Conservation (phyloP, 2,329 filamentous ascomycete genomes). For the Ceratocystis lukuohia region DNA sequence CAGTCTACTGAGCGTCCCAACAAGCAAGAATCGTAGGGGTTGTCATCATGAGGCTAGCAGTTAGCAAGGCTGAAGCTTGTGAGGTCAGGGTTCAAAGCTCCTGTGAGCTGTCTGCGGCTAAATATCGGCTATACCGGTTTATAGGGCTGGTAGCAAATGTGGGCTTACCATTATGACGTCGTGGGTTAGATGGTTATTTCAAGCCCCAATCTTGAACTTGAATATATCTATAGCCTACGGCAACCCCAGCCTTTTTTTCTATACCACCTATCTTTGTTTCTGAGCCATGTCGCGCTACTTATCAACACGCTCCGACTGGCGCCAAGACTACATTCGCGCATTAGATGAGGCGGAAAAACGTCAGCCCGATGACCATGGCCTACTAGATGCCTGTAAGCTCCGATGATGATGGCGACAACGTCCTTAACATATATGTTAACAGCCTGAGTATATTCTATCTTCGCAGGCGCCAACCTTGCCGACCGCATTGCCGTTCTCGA, state of each 20-base stretch:
- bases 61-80: background rate
- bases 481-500: constrained; percentile 53
- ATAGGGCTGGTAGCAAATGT: background rate
- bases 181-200: background rate
- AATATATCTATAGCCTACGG: too few relatives aligned
- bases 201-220: background rate
- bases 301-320: constrained; percentile 43
- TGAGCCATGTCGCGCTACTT: constrained; percentile 16
- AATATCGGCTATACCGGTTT: background rate
- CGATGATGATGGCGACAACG: background rate
- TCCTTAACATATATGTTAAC: too few relatives aligned
- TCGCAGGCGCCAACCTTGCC: constrained; percentile 48
- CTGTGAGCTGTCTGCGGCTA: background rate
- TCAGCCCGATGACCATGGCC: constrained; percentile 43
- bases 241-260: too few relatives aligned
- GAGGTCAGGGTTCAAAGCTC: background rate
- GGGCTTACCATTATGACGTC: constrained; percentile 1
- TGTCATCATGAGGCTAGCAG: background rate
- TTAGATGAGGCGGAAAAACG: constrained; percentile 61
- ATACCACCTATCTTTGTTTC: too few relatives aligned
- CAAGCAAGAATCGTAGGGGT: background rate
- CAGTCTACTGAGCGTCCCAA: background rate
- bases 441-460: background rate
- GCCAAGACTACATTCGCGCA: constrained; percentile 65
- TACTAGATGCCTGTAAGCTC: constrained; percentile 67